Base-by-base conservation (phyloP, 306 rosid species). In the Sphenostylis stenocarpa region DNA sequence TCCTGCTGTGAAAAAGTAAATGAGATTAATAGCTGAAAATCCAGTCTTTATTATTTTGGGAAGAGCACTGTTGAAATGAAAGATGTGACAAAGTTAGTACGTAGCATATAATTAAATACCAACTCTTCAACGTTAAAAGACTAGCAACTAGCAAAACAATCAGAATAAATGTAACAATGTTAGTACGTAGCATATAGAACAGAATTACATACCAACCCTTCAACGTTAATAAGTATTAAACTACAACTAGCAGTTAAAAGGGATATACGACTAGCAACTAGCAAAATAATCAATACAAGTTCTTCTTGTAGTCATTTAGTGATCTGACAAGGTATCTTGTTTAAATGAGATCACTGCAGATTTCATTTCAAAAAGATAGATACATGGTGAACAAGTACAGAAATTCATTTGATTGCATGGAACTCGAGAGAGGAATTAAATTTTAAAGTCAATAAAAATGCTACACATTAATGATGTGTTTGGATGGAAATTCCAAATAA, bases 1-100 rank as follows among this genome's bases (percentile, higher is more conserved):
- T 33, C 99, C 98, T 0, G 99, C 99, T 1, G 99, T 96, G 94
- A 96, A 96, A 67, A 96, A 96, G 94, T 96, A 96, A 73, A 93
- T 96, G 83, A 96, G 99, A 88, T 96, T 96, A 87, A 96, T 96
- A 4, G 99, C 91, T 17, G 98, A 48, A 86, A 96, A 96, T 72
- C 99, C 98, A 55, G 91, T 96, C 94, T 93, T 96, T 81, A 96
- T 93, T 76, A 96, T 96, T 94, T 96, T 96, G 48, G 94, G 70
- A 84, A 96, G 98, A 69, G 83, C 94, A 80, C 99, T 96, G 97
- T 71, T 33, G 45, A 68, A 83, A 74, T 39, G 81, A 82, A 68
- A 29, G 68, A 61, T 38, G 77, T 61, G 45, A 53, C 68, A 62
- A 84, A 75, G 72, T 72, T 58, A 83, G 31, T 45, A 56, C 7